phyloP scores from a whole-genome alignment of 768 basidiomycete genomes.

The Lactarius tabidus region DNA sequence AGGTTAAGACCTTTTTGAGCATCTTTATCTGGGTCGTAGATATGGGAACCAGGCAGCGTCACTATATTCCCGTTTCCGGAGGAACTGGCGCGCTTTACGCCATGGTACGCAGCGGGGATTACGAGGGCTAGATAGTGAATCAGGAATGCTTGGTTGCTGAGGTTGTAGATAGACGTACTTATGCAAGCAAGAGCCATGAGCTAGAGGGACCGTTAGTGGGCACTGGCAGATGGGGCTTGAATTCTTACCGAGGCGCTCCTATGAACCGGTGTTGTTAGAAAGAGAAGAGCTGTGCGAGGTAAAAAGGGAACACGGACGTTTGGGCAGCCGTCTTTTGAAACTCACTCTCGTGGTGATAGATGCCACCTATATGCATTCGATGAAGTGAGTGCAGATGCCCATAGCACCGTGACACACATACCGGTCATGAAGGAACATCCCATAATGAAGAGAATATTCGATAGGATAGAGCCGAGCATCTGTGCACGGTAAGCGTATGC shows the following conservation, averaged over 20 bases:
- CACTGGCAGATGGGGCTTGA: neutral
- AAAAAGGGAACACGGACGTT: conserved; percentile 51
- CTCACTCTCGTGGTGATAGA: conserved; percentile 56
- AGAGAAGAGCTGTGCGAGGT: neutral
- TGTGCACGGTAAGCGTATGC: conserved; percentile 30
- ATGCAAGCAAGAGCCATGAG: conserved; percentile 86
- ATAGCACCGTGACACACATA: conserved; percentile 30
- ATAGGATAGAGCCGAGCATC: conserved; percentile 90
- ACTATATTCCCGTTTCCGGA: neutral
- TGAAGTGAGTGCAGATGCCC: conserved; percentile 1
- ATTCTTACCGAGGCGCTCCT: conserved; percentile 23
- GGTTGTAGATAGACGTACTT: conserved; percentile 45
- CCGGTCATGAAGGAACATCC: conserved; percentile 89
- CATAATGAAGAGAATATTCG: conserved; percentile 84
- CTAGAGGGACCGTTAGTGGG: conserved; percentile 33
- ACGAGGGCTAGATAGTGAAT: conserved; percentile 55
- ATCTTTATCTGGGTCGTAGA: conserved; percentile 28
- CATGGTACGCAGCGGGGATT: conserved; percentile 84
- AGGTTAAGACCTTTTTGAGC: conserved; percentile 50
- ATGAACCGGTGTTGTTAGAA: neutral
- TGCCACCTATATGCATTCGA: conserved; percentile 50
- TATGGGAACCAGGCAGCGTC: conserved; percentile 23
- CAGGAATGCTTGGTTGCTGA: neutral
- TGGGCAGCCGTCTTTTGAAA: conserved; percentile 88
- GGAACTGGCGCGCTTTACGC: conserved; percentile 32